Base-by-base conservation (phyloP, 2,329 filamentous ascomycete genomes). In the Neofusicoccum ribis region DNA sequence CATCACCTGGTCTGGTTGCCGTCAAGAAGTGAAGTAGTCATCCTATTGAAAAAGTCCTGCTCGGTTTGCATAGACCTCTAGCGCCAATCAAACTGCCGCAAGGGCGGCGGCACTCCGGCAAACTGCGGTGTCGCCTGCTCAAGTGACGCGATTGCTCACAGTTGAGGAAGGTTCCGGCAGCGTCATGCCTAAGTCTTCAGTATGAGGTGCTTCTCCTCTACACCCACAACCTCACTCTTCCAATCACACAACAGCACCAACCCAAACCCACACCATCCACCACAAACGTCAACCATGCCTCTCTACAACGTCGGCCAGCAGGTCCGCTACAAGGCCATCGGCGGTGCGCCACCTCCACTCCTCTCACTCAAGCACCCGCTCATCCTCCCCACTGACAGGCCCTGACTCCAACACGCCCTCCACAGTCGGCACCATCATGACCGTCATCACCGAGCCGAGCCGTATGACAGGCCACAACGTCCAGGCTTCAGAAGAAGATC, bases 321-420 rank as follows among this genome's bases (percentile, higher is more conserved):
- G 23, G 60, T 63, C 47, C 60, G 60, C 47, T 54, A 63, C 20
- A 63, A 63, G 47, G 44, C 60, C 8, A 34, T 63, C 47, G 61
- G 47, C 17, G 49, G 61, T 63, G 2, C 31, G 61, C 44, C 12
- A 9, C 23, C 17, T n/a, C 20, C 27, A 20, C 31, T 12, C 17
- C 14, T 9, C 15, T 20, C 31, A 36, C 8, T 17, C n/a, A 20
- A 31, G 27, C 6, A 31, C 6, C 37, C 31, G 34, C 44, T 39
- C 3, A 34, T 27, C 12, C 27, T 12, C 8, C 49, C 39, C 2
- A 17, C 15, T 27, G 17, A 37, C 47, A 63, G 59, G 44, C 11
- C 59, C 44, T 5, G 36, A 63, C 20, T 49, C 27, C 59, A 63
- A 63, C 14, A 63, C 59, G 41, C 34, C 41, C 36, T 23, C 7